phyloP scores from a whole-genome alignment of 164 flowering plant species.

The Berberis thunbergii region DNA sequence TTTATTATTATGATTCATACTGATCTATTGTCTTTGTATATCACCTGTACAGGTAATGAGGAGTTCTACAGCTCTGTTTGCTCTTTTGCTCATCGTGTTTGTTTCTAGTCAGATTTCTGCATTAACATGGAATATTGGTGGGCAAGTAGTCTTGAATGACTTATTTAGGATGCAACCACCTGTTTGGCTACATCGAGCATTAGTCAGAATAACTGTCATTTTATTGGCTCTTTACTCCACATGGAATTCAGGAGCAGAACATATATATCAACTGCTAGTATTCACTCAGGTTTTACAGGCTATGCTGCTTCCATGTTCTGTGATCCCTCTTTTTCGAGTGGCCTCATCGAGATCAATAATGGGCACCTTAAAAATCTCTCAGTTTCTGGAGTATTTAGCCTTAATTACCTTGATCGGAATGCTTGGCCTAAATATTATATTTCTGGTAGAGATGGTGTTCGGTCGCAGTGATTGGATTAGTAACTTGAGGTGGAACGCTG shows the following conservation, averaged over 20 bases:
- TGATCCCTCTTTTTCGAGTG: conserved; percentile 80
- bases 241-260: conserved; percentile 78
- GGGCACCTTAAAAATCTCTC: conserved; percentile 66
- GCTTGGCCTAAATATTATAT: conserved; percentile 58
- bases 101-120: conserved; percentile 56
- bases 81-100: conserved; percentile 44
- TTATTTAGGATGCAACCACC: conserved; percentile 56
- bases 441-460: conserved; percentile 71
- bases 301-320: conserved; percentile 82
- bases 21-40: conserved; percentile 1
- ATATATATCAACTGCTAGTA: conserved; percentile 76
- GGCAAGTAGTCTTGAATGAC: conserved; percentile 43
- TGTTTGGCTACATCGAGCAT: conserved; percentile 69
- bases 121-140: conserved; percentile 52
- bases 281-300: conserved; percentile 76
- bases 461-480: conserved; percentile 83
- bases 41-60: conserved; percentile 49
- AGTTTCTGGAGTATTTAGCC: conserved; percentile 52
- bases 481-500: conserved; percentile 56
- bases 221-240: conserved; percentile 60
- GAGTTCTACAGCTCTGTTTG: conserved; percentile 49
- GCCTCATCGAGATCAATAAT: conserved; percentile 74
- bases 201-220: conserved; percentile 51
- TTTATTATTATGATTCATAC: not conserved
- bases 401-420: conserved; percentile 53